phyloP scores from a whole-genome alignment of 169 alveolate genomes.

The Eimeria brunetti region DNA sequence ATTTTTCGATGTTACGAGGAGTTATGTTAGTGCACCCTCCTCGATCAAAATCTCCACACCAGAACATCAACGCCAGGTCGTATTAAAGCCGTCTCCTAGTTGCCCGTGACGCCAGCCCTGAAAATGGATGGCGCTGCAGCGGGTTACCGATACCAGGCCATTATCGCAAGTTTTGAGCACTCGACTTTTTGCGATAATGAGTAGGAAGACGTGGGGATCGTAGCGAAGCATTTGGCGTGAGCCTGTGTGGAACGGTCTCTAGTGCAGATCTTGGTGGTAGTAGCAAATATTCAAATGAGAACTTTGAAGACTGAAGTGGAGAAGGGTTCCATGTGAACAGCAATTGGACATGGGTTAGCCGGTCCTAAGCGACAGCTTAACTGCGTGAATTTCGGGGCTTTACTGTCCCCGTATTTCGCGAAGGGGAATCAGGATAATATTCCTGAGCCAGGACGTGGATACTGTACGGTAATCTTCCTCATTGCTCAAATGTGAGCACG shows the following conservation, averaged over 20 bases:
- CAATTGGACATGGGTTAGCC: conserved; percentile 95
- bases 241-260: background rate
- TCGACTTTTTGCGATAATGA: no score
- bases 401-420: conserved; percentile 51
- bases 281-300: conserved; percentile 95
- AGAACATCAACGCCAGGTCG: no score
- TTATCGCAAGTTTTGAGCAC: no score
- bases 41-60: no score
- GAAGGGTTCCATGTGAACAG: conserved; percentile 96
- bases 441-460: conserved; percentile 94
- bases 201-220: conserved; percentile 1
- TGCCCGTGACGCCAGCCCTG: conserved; percentile 87
- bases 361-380: conserved; percentile 89
- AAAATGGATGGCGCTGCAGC: conserved; percentile 96
- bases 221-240: background rate
- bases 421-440: conserved; percentile 75
- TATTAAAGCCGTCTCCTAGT: no score
- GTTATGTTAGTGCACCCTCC: no score
- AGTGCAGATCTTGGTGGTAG: conserved; percentile 89
- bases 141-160: no score
- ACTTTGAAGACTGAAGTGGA: conserved; percentile 96
- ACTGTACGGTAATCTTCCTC: conserved; percentile 90
- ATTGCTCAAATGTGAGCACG: no score
- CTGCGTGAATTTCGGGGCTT: background rate
- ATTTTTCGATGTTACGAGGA: no score